Conservation (phyloP, 1,284 basidiomycete genomes). For the Polyporus tsugae region DNA sequence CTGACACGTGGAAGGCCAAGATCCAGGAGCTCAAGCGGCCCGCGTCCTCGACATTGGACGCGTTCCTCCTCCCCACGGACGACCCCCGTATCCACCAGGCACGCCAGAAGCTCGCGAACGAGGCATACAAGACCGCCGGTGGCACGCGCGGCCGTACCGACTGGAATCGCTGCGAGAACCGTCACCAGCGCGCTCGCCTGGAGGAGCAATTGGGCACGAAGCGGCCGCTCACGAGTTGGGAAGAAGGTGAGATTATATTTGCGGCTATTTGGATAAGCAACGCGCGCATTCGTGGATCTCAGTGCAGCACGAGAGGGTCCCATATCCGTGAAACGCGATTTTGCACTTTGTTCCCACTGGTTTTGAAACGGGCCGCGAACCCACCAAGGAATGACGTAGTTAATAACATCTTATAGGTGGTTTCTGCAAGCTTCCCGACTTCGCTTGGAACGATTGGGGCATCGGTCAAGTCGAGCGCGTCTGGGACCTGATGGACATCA, state of each 20-base stretch:
- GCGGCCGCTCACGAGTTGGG: conserved; percentile 92
- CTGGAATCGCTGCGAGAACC: conserved; percentile 92
- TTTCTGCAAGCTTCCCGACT: conserved; percentile 88
- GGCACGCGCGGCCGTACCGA: conserved; percentile 79
- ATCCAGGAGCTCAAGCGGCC: conserved; percentile 81
- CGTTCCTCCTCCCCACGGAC: conserved; percentile 90
- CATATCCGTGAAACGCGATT: not conserved
- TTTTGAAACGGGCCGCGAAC: not conserved
- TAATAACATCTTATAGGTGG: conserved; percentile 59
- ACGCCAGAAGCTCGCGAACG: conserved; percentile 81
- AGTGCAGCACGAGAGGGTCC: no score
- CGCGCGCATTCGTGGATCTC: no score
- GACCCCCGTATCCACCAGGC: conserved; percentile 92
- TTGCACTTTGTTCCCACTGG: no score
- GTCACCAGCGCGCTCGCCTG: conserved; percentile 88
- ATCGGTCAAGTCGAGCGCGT: conserved; percentile 92
- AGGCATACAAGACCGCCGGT: conserved; percentile 67
- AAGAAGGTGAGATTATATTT: conserved; percentile 72
- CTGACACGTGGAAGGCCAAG: conserved; percentile 75
- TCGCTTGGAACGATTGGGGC: conserved; percentile 95
- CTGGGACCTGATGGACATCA: conserved; percentile 95
- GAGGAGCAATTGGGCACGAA: conserved; percentile 87
- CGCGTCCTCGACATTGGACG: conserved; percentile 90
- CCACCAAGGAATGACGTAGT: not conserved
- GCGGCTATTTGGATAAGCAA: not conserved